These are phyloP conservation scores for Aspergillus candidus DNA, from an alignment of 2,329 filamentous ascomycete species.

Conservation along the genomic window DNA sequence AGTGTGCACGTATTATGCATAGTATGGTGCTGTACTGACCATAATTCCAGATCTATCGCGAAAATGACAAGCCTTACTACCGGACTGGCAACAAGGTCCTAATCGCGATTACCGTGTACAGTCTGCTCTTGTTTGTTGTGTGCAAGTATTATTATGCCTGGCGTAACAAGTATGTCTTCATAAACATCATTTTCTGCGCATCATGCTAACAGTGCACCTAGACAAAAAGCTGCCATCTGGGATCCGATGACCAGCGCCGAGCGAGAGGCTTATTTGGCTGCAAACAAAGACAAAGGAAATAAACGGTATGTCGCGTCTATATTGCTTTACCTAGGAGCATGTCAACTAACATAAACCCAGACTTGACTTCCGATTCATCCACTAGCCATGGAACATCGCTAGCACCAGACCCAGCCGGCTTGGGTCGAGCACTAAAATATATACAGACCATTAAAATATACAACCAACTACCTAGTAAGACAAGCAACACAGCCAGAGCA, in stretches of 20 bases:
- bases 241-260: constrained; percentile 37
- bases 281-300: constrained; percentile 37
- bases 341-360: constrained; percentile 11
- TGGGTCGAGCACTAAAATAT: not conserved
- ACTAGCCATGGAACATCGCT: constrained; percentile 15
- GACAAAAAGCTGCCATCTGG: constrained; percentile 33
- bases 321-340: not conserved
- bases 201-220: constrained; percentile 11
- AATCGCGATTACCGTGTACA: constrained; percentile 47
- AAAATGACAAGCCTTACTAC: constrained; percentile 52
- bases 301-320: constrained; percentile 32
- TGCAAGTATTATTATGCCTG: constrained; percentile 37
- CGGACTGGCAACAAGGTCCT: constrained; percentile 53
- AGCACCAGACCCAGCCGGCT: constrained; percentile 1
- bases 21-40: not conserved
- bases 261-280: constrained; percentile 31
- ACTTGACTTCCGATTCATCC: constrained; percentile 35
- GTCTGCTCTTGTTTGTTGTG: constrained; percentile 46
- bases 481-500: too few species aligned
- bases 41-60: constrained; percentile 47
- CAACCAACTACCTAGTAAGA: too few species aligned
- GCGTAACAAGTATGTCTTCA: constrained; percentile 33
- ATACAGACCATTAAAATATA: not conserved
- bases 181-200: not conserved
- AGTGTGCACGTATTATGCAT: constrained; percentile 8